Evolutionary conservation across 179 eudicot genomes (phyloP).

Genomic region (Camellia oleifera): DNA sequence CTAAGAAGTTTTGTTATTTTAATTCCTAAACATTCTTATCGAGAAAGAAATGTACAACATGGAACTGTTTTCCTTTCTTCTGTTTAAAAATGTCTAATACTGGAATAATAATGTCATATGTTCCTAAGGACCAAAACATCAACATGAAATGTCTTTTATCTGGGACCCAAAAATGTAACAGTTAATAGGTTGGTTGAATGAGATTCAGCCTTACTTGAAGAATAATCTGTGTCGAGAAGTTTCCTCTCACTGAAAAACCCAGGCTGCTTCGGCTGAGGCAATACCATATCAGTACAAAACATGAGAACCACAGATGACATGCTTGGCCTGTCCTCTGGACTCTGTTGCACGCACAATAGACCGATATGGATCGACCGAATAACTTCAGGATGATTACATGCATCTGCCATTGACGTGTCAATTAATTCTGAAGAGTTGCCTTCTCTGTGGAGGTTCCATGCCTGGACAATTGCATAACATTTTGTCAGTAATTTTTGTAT

Average conservation of each 20-base stretch:
- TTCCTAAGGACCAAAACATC: neutral
- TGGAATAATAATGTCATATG: neutral
- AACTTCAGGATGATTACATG: constrained; percentile 19
- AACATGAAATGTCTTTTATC: neutral
- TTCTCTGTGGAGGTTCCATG: constrained; percentile 38
- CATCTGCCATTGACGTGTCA: constrained; percentile 16
- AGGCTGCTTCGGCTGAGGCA: constrained; percentile 32
- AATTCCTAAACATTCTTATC: neutral
- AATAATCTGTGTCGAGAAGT: neutral
- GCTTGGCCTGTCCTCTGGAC: constrained; percentile 37
- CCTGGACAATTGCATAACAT: constrained; percentile 21
- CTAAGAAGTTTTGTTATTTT: neutral
- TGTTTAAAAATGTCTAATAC: neutral
- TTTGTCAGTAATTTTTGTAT: neutral
- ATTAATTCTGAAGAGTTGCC: constrained; percentile 25
- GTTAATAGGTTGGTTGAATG: neutral
- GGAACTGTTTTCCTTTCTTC: neutral
- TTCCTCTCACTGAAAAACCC: constrained; percentile 34
- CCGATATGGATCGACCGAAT: constrained; percentile 33
- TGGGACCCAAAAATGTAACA: neutral
- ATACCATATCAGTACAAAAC: constrained; percentile 22
- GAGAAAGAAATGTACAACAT: neutral
- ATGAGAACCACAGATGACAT: constrained; percentile 33
- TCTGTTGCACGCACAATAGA: constrained; percentile 40
- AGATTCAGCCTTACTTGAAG: neutral